phyloP scores from a whole-genome alignment of 805 yeast genomes.

The Candida yuanshanica region DNA sequence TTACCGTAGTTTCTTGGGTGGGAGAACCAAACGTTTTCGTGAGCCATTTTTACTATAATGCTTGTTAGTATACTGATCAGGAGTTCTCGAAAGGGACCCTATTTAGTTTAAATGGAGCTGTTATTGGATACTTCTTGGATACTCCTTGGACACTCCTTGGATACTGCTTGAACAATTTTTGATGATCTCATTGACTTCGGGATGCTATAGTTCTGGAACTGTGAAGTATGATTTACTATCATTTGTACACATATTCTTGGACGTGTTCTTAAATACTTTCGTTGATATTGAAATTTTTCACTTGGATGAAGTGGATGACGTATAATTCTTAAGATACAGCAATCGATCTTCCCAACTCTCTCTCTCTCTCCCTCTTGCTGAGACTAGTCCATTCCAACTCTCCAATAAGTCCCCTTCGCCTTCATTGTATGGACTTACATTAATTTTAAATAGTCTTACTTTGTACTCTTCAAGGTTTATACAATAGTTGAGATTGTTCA shows the following conservation, averaged over 20 bases:
- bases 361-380: too few relatives aligned
- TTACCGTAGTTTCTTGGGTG: slow-evolving; percentile 99
- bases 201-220: too few relatives aligned
- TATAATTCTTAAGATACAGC: too few relatives aligned
- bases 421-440: background rate
- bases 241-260: background rate
- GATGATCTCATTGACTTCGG: too few relatives aligned
- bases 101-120: too few relatives aligned
- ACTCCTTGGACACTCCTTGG: too few relatives aligned
- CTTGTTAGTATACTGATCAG: slow-evolving; percentile 19
- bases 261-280: background rate
- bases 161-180: too few relatives aligned
- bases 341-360: too few relatives aligned
- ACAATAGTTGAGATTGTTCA: background rate
- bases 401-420: background rate
- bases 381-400: background rate
- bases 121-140: too few relatives aligned
- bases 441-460: background rate
- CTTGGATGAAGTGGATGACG: background rate
- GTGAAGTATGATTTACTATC: too few relatives aligned
- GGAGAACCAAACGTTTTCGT: slow-evolving; percentile 99
- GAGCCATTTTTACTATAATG: slow-evolving; percentile 75
- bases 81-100: too few relatives aligned
- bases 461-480: background rate
- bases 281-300: background rate